Conservation (phyloP, 805 yeast genomes). For the Sungouiella blattae region DNA sequence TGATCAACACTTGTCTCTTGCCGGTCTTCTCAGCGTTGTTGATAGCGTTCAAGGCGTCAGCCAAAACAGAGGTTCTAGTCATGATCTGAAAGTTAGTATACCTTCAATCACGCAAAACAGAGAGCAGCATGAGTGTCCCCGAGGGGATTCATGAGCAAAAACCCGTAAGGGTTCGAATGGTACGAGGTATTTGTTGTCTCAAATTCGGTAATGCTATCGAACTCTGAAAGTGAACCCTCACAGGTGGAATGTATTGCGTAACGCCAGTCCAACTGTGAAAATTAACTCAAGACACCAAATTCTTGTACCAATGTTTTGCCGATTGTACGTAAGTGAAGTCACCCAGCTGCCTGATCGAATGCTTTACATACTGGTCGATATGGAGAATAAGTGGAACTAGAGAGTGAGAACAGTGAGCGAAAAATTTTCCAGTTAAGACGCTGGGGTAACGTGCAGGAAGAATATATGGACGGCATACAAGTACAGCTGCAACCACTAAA, state of each 20-base stretch:
- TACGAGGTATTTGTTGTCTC: slow-evolving; percentile 12
- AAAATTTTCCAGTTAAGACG: too few relatives aligned
- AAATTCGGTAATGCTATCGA: not conserved
- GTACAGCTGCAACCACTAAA: too few relatives aligned
- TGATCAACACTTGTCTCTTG: slow-evolving; percentile 34
- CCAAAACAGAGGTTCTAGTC: slow-evolving; percentile 36
- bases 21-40: slow-evolving; percentile 38
- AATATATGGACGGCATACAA: too few relatives aligned
- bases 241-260: too few relatives aligned
- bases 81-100: slow-evolving; percentile 18
- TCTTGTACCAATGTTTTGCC: slow-evolving; percentile 18
- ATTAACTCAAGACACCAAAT: slow-evolving; percentile 10
- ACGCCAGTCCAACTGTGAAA: slow-evolving; percentile 2
- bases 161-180: slow-evolving; percentile 1
- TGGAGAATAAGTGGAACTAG: too few relatives aligned
- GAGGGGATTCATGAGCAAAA: slow-evolving; percentile 18
- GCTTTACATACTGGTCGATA: too few relatives aligned
- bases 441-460: too few relatives aligned
- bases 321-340: slow-evolving; percentile 9
- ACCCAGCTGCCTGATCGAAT: slow-evolving; percentile 1
- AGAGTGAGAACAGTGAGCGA: too few relatives aligned
- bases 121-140: slow-evolving; percentile 22
- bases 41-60: slow-evolving; percentile 34
- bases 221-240: too few relatives aligned
- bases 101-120: slow-evolving; percentile 17